Evolutionary conservation across 495 filamentous ascomycete species (phyloP).

Genomic region (Aspergillus sclerotiicarbonarius): DNA sequence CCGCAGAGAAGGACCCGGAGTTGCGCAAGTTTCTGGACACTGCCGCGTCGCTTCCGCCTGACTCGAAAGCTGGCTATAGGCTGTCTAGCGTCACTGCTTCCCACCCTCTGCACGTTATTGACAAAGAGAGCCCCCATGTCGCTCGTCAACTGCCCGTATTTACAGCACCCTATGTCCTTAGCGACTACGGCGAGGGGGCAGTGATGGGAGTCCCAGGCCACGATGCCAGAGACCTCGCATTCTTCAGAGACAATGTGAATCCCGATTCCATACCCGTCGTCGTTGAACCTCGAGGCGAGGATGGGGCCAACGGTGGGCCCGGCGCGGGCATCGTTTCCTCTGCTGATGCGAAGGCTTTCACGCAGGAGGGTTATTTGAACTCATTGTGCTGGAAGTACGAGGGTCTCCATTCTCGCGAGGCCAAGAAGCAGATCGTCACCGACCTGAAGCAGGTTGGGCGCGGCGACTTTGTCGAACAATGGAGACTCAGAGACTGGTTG

Average conservation of each 20-base stretch:
- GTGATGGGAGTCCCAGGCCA: conserved; percentile 93
- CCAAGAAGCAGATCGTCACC: conserved; percentile 57
- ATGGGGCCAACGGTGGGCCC: conserved; percentile 35
- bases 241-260: conserved; percentile 70
- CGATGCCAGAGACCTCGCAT: conserved; percentile 71
- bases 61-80: conserved; percentile 73
- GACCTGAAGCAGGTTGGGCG: conserved; percentile 50
- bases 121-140: conserved; percentile 48
- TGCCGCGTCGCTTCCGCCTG: conserved; percentile 58
- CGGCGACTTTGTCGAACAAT: conserved; percentile 61
- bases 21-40: conserved; percentile 67
- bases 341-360: conserved; percentile 38
- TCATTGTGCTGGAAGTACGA: conserved; percentile 44
- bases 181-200: conserved; percentile 82
- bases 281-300: conserved; percentile 32
- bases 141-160: conserved; percentile 67
- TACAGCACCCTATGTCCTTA: conserved; percentile 80
- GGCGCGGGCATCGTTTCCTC: conserved; percentile 36
- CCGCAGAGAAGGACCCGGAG: conserved; percentile 56
- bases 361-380: conserved; percentile 46
- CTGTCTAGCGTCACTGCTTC: conserved; percentile 58
- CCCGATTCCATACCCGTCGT: conserved; percentile 51
- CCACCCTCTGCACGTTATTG: conserved; percentile 62
- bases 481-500: conserved; percentile 82
- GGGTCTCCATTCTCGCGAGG: conserved; percentile 59